Percentiles rank a stretch among this genome's conserved stretches.
Evolutionary conservation across 2,329 filamentous ascomycete genomes (phyloP).

Genomic region (Annulohypoxylon truncatum): DNA sequence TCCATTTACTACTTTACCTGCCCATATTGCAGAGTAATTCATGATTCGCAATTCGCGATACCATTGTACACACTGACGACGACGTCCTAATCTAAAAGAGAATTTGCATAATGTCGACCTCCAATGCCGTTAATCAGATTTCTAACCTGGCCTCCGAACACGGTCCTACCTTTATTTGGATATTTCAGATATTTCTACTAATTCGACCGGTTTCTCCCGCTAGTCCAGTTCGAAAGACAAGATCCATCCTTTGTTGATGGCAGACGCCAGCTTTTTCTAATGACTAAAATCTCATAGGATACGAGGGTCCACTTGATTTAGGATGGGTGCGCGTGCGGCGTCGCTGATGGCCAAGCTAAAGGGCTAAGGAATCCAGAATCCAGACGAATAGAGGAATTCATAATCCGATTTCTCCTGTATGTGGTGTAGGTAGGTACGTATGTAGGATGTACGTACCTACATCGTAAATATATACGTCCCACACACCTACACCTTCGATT

Average conservation of each 20-base stretch:
- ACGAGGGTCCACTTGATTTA: constrained; percentile 33
- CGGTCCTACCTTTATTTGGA: constrained; percentile 24
- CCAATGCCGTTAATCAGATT: constrained; percentile 33
- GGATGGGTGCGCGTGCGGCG: constrained; percentile 30
- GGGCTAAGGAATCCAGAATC: constrained; percentile 17
- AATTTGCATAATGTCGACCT: constrained; percentile 27
- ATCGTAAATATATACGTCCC: not conserved
- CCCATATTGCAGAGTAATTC: constrained; percentile 11
- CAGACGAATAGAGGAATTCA: not conserved
- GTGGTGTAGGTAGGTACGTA: too few species aligned
- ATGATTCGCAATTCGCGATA: not conserved
- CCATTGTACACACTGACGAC: not conserved
- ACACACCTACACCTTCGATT: constrained; percentile 10
- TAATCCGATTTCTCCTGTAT: not conserved
- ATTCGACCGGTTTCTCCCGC: constrained; percentile 36
- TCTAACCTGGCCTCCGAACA: constrained; percentile 33
- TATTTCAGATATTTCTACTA: constrained; percentile 27
- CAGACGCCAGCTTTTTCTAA: constrained; percentile 33
- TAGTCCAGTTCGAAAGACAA: constrained; percentile 25
- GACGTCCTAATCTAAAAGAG: constrained; percentile 22
- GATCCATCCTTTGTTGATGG: constrained; percentile 20
- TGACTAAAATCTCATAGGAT: constrained; percentile 36
- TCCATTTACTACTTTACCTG: not conserved
- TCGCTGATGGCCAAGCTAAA: constrained; percentile 18
- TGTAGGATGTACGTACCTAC: not conserved